Percentiles rank a stretch among this genome's conserved stretches.
phyloP scores from a whole-genome alignment of 148 eudicot species.

The Rhododendron molle region DNA sequence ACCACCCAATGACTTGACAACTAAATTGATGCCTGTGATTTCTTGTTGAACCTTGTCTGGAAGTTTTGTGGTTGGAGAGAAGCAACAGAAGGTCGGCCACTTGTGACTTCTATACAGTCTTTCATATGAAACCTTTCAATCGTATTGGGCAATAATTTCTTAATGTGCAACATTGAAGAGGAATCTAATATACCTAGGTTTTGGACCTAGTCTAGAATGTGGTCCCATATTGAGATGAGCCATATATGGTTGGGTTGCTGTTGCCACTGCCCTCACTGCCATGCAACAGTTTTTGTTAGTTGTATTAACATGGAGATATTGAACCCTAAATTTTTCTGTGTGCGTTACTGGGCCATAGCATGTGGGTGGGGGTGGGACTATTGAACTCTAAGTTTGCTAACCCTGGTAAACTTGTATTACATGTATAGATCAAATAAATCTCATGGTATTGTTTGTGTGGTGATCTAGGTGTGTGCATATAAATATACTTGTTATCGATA shows the following conservation, averaged over 20 bases:
- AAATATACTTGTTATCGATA: neutral
- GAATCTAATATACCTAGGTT: neutral
- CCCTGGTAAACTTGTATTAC: neutral
- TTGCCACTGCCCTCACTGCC: constrained; percentile 10
- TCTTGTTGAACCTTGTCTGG: neutral
- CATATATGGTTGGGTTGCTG: constrained; percentile 2
- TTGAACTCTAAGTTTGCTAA: neutral
- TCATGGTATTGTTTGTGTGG: neutral
- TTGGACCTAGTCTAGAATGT: neutral
- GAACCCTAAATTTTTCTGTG: neutral
- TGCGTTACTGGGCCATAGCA: neutral
- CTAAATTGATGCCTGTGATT: neutral
- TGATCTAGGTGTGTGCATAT: neutral
- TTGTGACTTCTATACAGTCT: neutral
- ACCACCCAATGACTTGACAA: neutral
- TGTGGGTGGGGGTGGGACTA: neutral
- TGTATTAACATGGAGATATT: neutral
- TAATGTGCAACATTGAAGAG: neutral
- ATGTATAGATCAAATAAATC: neutral
- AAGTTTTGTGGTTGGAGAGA: neutral
- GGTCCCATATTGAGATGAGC: neutral
- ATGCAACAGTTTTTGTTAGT: neutral
- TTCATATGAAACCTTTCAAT: neutral
- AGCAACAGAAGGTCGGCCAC: neutral
- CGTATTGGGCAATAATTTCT: neutral